A percentile compares a stretch with the other conserved stretches of the same genome.
Evolutionary conservation across 768 basidiomycete species (phyloP).

Genomic region (Mycena crocata): DNA sequence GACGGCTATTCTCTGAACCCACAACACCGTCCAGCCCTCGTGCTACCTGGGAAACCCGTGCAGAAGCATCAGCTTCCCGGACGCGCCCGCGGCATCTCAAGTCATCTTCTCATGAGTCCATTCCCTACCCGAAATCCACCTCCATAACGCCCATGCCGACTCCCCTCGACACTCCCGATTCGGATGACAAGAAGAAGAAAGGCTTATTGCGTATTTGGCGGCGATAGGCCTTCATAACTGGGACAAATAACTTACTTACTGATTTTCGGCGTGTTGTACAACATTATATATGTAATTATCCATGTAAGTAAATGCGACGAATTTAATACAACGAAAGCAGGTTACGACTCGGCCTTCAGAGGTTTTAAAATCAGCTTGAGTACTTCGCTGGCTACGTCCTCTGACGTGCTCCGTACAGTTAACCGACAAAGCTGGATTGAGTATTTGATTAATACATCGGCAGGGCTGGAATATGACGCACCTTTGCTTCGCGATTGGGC

Average conservation of each 20-base stretch:
- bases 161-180: slow-evolving; percentile 48
- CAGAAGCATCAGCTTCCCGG: slow-evolving; percentile 28
- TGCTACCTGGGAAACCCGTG: slow-evolving; percentile 37
- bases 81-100: slow-evolving; percentile 53
- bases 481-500: slow-evolving; percentile 96
- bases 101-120: slow-evolving; percentile 68
- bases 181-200: slow-evolving; percentile 53
- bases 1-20: slow-evolving; percentile 40
- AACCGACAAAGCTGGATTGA: slow-evolving; percentile 86
- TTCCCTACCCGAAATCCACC: slow-evolving; percentile 46
- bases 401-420: slow-evolving; percentile 95
- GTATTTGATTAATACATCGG: neutral
- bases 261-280: slow-evolving; percentile 28
- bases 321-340: slow-evolving; percentile 36
- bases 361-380: slow-evolving; percentile 65
- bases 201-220: slow-evolving; percentile 58
- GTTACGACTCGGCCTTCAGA: slow-evolving; percentile 48
- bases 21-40: slow-evolving; percentile 32
- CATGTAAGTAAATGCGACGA: slow-evolving; percentile 25
- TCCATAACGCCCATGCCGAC: slow-evolving; percentile 36
- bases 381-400: slow-evolving; percentile 83
- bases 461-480: slow-evolving; percentile 45
- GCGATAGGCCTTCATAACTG: slow-evolving; percentile 41
- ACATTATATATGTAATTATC: slow-evolving; percentile 33
- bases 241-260: slow-evolving; percentile 25